Conservation (phyloP, 176 grass and related monocot species). For the Eremochloa ophiuroides region DNA sequence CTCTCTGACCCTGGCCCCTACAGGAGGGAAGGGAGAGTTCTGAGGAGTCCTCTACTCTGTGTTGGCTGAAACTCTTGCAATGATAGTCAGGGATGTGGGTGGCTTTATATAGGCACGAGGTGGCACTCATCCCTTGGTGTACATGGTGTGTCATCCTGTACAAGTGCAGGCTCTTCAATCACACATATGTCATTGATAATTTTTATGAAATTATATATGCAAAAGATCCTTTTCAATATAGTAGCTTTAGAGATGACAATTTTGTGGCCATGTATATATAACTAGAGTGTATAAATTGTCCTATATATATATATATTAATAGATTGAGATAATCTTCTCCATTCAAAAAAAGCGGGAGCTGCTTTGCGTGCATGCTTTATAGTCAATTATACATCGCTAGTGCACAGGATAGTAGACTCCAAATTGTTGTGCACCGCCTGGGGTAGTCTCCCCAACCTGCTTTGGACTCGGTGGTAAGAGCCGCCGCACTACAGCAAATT, state of each 20-base stretch:
- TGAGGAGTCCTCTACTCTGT: constrained; percentile 6
- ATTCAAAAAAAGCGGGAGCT: constrained; percentile 14
- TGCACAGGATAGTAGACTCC: neutral
- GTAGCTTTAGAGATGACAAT: neutral
- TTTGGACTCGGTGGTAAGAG: constrained; percentile 7
- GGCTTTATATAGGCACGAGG: constrained; percentile 32
- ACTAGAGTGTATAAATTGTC: neutral
- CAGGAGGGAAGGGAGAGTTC: constrained; percentile 28
- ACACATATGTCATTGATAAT: neutral
- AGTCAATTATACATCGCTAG: constrained; percentile 1
- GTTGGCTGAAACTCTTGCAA: constrained; percentile 39
- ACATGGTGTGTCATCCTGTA: neutral
- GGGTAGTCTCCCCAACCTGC: neutral
- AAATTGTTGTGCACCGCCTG: neutral
- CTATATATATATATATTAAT: neutral
- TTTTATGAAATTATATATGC: neutral
- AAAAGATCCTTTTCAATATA: neutral
- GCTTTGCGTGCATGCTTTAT: constrained; percentile 18
- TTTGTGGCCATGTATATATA: neutral
- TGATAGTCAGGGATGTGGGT: neutral
- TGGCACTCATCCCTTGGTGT: neutral
- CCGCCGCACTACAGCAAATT: neutral
- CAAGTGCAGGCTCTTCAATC: neutral
- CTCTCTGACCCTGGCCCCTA: constrained; percentile 30
- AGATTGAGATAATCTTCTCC: neutral